phyloP scores from a whole-genome alignment of 2,329 filamentous ascomycete genomes.

The Karstenula rhodostoma region DNA sequence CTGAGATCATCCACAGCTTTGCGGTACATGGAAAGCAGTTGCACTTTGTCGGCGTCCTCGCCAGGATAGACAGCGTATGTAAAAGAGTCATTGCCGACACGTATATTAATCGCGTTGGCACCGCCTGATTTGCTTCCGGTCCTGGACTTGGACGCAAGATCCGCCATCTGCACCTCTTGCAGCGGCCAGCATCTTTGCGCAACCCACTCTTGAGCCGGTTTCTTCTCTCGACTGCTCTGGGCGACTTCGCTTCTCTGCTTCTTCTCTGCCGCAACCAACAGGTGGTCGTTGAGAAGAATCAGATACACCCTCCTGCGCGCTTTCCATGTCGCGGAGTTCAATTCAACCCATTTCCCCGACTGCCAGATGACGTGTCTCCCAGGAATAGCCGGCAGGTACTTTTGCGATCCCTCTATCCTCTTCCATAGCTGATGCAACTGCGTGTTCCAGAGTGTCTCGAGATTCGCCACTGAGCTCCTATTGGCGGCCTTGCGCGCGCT shows the following conservation, averaged over 20 bases:
- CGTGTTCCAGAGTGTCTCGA: slow-evolving; percentile 73
- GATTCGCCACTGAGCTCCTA: slow-evolving; percentile 84
- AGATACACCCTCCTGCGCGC: slow-evolving; percentile 88
- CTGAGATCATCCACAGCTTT: slow-evolving; percentile 93
- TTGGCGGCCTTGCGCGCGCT: slow-evolving; percentile 70
- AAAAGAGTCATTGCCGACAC: slow-evolving; percentile 88
- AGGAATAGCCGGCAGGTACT: slow-evolving; percentile 88
- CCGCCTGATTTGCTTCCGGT: slow-evolving; percentile 66
- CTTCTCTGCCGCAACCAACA: slow-evolving; percentile 93
- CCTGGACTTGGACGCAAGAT: slow-evolving; percentile 68
- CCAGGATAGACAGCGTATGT: slow-evolving; percentile 91
- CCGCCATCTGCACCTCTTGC: slow-evolving; percentile 90
- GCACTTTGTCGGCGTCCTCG: slow-evolving; percentile 78
- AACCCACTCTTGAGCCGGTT: slow-evolving; percentile 71
- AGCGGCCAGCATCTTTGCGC: slow-evolving; percentile 95
- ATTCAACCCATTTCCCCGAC: slow-evolving; percentile 91
- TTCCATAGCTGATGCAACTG: slow-evolving; percentile 88
- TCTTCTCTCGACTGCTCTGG: slow-evolving; percentile 54
- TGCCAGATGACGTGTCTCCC: slow-evolving; percentile 96
- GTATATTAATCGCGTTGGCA: slow-evolving; percentile 87
- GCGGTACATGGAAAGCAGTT: slow-evolving; percentile 85
- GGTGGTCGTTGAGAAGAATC: slow-evolving; percentile 91
- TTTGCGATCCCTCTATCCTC: slow-evolving; percentile 96
- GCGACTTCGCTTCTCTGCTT: slow-evolving; percentile 80
- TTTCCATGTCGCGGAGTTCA: slow-evolving; percentile 98